Conservation (phyloP, 2,329 filamentous ascomycete genomes). For the Fusarium austroafricanum region DNA sequence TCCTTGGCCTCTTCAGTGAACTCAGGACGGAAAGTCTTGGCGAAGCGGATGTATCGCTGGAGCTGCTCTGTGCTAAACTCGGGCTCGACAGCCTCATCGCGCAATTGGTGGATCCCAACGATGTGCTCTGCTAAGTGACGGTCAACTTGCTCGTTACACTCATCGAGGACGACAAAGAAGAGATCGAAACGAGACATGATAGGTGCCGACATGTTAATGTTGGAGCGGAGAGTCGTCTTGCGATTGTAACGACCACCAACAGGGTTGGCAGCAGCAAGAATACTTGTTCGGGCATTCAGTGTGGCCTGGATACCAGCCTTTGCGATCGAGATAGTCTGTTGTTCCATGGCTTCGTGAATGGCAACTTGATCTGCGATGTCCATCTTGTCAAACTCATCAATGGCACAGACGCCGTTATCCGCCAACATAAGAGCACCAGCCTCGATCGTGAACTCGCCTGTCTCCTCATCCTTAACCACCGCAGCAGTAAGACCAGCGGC, state of each 20-base stretch:
- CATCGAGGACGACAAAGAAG: constrained; percentile 97
- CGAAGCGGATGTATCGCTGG: constrained; percentile 97
- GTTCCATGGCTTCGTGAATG: constrained; percentile 99
- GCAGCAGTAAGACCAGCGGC: constrained; percentile 97
- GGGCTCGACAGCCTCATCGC: constrained; percentile 90
- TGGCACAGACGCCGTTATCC: constrained; percentile 96
- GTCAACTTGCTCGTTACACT: constrained; percentile 93
- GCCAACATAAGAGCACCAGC: constrained; percentile 97
- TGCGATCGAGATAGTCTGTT: constrained; percentile 98
- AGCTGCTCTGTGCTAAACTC: constrained; percentile 97
- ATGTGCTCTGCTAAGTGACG: constrained; percentile 94
- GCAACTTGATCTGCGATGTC: constrained; percentile 96
- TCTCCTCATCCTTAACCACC: constrained; percentile 98
- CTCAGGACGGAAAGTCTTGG: constrained; percentile 90
- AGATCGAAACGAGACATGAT: constrained; percentile 99
- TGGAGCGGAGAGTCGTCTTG: constrained; percentile 90
- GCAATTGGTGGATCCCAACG: constrained; percentile 90
- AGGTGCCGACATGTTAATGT: constrained; percentile 98
- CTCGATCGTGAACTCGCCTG: constrained; percentile 98
- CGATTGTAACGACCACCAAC: constrained; percentile 97
- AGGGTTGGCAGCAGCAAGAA: constrained; percentile 95
- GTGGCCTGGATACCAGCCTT: constrained; percentile 99
- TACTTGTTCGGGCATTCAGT: constrained; percentile 93
- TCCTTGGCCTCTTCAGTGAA: constrained; percentile 90
- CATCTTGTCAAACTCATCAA: constrained; percentile 99